Percentiles rank a stretch among this genome's conserved stretches.
Evolutionary conservation across 768 basidiomycete genomes (phyloP).

Genomic region (Lactarius indigo): DNA sequence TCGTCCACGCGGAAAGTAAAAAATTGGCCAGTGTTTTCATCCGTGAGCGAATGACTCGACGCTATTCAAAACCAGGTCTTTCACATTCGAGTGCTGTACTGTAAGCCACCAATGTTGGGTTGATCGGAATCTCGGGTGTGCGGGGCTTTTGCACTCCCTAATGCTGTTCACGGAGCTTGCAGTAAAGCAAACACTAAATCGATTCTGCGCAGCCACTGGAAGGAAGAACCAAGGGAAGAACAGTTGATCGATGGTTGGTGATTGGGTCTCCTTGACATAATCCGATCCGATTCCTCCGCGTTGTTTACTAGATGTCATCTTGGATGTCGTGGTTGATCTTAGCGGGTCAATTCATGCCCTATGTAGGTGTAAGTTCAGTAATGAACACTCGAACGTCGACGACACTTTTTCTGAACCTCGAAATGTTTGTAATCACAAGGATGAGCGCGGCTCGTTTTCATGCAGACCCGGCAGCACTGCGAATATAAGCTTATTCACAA

Average conservation of each 20-base stretch:
- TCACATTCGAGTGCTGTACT: no score
- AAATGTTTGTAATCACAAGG: background rate
- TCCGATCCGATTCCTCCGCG: background rate
- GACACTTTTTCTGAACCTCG: background rate
- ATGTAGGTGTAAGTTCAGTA: background rate
- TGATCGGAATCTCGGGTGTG: background rate
- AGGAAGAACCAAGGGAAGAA: background rate
- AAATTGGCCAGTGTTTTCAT: background rate
- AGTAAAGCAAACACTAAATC: background rate
- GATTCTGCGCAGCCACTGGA: background rate
- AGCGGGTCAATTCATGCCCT: background rate
- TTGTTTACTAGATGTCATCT: background rate
- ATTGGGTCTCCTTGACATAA: background rate
- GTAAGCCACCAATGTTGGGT: background rate
- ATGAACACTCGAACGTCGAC: background rate
- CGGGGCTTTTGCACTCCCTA: background rate
- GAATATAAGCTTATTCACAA: background rate
- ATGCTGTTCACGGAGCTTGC: background rate
- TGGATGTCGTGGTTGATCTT: background rate
- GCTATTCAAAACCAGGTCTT: no score
- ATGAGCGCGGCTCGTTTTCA: background rate
- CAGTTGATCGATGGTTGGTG: no score
- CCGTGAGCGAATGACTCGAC: background rate
- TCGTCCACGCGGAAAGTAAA: background rate
- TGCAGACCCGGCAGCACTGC: background rate